phyloP scores from a whole-genome alignment of 495 filamentous ascomycete species.

The Hypoxylon trugodes region DNA sequence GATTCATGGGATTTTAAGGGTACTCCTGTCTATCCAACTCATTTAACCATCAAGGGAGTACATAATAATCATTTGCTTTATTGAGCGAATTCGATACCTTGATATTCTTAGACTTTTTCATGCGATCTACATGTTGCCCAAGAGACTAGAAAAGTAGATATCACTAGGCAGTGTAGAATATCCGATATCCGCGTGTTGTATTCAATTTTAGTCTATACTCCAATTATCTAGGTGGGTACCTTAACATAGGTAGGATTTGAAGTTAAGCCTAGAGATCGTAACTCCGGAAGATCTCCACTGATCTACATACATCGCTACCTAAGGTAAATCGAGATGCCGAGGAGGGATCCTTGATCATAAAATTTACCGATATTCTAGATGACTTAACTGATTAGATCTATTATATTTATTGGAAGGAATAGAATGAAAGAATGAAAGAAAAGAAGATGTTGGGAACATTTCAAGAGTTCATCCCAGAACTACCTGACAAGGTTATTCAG shows the following conservation, averaged over 20 bases:
- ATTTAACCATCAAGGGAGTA: slow-evolving; percentile 13
- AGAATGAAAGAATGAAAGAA: no score
- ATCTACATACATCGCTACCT: slow-evolving; percentile 29
- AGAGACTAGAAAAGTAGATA: slow-evolving; percentile 1
- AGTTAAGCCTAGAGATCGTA: slow-evolving; percentile 29
- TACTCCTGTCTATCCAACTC: background rate
- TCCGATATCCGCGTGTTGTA: background rate
- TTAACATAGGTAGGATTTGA: background rate
- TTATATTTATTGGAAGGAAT: slow-evolving; percentile 9
- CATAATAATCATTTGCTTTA: slow-evolving; percentile 10
- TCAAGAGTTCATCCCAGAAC: background rate
- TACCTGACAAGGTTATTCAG: background rate
- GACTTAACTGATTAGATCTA: background rate
- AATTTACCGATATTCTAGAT: background rate
- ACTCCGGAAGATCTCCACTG: slow-evolving; percentile 20
- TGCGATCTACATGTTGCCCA: background rate
- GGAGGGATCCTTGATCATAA: slow-evolving; percentile 10
- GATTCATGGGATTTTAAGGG: slow-evolving; percentile 2
- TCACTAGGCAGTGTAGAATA: background rate
- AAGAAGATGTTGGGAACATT: no score
- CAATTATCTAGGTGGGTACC: background rate
- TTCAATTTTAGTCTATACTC: no score
- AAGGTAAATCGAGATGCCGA: slow-evolving; percentile 18
- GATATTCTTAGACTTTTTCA: background rate
- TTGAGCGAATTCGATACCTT: background rate